A percentile compares a stretch with the other conserved stretches of the same genome.
Conservation (phyloP, 495 filamentous ascomycete genomes). For the Penicillium mononematosum region DNA sequence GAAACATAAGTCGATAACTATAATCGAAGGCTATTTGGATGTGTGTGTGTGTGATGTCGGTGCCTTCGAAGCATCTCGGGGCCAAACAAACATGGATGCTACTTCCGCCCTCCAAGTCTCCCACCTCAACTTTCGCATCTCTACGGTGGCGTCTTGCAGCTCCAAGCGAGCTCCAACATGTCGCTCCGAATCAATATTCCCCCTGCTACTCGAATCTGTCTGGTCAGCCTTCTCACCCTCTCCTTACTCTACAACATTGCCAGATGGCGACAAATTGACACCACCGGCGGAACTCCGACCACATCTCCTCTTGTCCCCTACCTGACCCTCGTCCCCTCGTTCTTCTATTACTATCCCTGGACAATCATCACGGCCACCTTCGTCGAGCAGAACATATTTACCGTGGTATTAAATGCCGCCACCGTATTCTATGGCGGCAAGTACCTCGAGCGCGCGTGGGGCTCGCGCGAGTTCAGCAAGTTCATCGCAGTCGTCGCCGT, state of each 20-base stretch:
- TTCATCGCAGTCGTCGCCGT: slow-evolving; percentile 77
- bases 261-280: slow-evolving; percentile 63
- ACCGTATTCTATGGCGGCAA: slow-evolving; percentile 92
- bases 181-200: slow-evolving; percentile 87
- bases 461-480: slow-evolving; percentile 86
- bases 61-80: background rate
- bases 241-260: slow-evolving; percentile 76
- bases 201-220: slow-evolving; percentile 79
- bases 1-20: background rate
- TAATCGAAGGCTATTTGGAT: background rate
- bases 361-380: slow-evolving; percentile 82
- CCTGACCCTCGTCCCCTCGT: slow-evolving; percentile 79
- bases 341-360: slow-evolving; percentile 87
- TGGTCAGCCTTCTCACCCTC: slow-evolving; percentile 69
- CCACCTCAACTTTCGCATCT: slow-evolving; percentile 17
- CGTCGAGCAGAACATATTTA: slow-evolving; percentile 91
- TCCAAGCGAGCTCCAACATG: slow-evolving; percentile 49
- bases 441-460: slow-evolving; percentile 96
- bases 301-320: slow-evolving; percentile 71
- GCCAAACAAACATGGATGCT: slow-evolving; percentile 5
- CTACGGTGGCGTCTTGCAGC: slow-evolving; percentile 33
- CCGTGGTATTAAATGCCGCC: slow-evolving; percentile 71
- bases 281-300: slow-evolving; percentile 41
- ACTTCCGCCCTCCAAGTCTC: background rate
- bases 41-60: background rate